These are phyloP conservation scores for Tolypocladium paradoxum DNA, from an alignment of 2,329 filamentous ascomycete species.

Conservation along the genomic window DNA sequence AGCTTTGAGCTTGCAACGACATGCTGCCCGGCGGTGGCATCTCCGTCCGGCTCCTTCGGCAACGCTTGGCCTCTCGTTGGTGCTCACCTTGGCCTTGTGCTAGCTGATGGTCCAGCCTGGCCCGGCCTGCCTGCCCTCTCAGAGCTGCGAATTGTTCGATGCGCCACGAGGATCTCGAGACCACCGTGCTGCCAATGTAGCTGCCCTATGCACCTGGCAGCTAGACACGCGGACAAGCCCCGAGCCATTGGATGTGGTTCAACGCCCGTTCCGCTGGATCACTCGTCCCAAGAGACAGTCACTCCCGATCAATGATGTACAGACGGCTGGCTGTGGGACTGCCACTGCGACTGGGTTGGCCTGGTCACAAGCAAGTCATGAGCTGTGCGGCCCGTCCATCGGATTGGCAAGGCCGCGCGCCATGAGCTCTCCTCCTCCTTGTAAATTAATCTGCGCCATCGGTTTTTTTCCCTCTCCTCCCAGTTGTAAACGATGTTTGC, in stretches of 20 bases:
- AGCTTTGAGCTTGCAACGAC: conserved; percentile 13
- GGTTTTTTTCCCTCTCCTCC: neutral
- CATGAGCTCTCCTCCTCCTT: neutral
- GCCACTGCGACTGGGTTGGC: neutral
- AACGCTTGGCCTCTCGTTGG: conserved; percentile 7
- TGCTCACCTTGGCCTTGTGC: conserved; percentile 6
- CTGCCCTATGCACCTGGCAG: neutral
- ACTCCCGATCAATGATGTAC: conserved; percentile 4
- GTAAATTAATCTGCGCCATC: neutral
- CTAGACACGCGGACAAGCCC: neutral
- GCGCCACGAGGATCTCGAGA: neutral
- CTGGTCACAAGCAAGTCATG: neutral
- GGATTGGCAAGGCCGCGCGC: neutral
- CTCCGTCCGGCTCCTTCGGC: neutral
- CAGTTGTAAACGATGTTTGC: neutral
- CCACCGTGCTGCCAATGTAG: neutral
- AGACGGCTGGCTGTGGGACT: conserved; percentile 4
- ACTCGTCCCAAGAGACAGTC: neutral
- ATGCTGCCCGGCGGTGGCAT: conserved; percentile 3
- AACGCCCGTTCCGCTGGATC: neutral
- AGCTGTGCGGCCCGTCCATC: neutral
- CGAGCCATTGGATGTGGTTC: conserved; percentile 1
- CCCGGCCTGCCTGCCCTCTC: conserved; percentile 7
- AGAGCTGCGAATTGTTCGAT: conserved; percentile 1
- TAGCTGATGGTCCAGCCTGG: conserved; percentile 11